phyloP scores from a whole-genome alignment of 495 filamentous ascomycete species.

The Apiosordaria backusii region DNA sequence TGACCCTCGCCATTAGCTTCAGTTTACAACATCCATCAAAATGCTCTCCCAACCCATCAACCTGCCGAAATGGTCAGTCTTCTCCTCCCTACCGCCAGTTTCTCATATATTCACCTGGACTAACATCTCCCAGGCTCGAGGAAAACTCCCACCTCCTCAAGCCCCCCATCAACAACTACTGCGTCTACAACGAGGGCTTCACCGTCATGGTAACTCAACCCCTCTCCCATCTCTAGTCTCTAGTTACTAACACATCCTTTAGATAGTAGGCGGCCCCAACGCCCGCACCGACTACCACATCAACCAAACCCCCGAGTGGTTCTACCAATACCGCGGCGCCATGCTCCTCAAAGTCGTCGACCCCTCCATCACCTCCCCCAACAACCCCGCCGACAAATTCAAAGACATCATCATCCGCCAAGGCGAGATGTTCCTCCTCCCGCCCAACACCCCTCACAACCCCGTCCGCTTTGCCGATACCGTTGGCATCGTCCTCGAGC shows the following conservation, averaged over 20 bases:
- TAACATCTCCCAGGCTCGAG: conserved; percentile 64
- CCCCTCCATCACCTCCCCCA: conserved; percentile 33
- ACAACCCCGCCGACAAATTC: conserved; percentile 53
- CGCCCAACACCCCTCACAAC: conserved; percentile 85
- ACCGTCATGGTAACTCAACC: conserved; percentile 65
- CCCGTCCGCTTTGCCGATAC: conserved; percentile 62
- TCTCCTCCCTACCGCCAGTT: not conserved
- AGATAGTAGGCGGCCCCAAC: conserved; percentile 97
- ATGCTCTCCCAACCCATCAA: conserved; percentile 62
- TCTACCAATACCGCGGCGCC: conserved; percentile 89
- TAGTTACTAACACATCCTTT: not conserved
- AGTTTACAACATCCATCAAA: conserved; percentile 7
- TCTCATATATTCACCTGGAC: conserved; percentile 16
- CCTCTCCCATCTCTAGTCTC: not conserved
- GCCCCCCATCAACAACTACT: conserved; percentile 96
- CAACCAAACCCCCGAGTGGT: conserved; percentile 94
- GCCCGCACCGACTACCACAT: conserved; percentile 98
- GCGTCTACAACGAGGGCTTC: conserved; percentile 78
- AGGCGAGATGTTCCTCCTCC: conserved; percentile 92
- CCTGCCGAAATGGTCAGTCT: conserved; percentile 72
- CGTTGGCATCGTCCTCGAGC: conserved; percentile 85
- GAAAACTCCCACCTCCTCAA: conserved; percentile 89
- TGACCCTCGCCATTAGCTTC: not conserved
- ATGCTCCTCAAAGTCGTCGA: conserved; percentile 93
- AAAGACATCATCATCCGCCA: conserved; percentile 85